Evolutionary conservation across 2,329 filamentous ascomycete species (phyloP), one percentile per base, ranked within the genome.

Genomic region (Alternaria conjuncta): DNA sequence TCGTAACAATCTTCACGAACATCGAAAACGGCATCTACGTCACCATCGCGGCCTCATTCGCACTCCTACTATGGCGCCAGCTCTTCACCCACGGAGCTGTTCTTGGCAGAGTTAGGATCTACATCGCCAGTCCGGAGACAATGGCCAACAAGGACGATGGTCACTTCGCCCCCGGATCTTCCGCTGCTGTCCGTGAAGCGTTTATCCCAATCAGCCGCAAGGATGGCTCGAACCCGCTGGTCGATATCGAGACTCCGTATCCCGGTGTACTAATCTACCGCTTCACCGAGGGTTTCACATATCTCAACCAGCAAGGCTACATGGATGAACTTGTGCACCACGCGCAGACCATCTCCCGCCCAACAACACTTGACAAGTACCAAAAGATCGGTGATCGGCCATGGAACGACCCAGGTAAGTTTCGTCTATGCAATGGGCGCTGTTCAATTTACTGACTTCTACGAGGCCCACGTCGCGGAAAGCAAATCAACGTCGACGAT

Each of bases 191-290:
- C 15, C 75, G 76, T n/a, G 76, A 78, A 26, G 73, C 73, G 4
- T 79, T 68, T 43, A 64, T 98, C 20, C 96, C 96, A 0, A 85
- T 97, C 62, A 89, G 92, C 72, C 93, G 96, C 77, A 85, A 86
- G n/a, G 95, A 98, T 77, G 95, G 95, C 28, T 94, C 93, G 2
- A 98, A 98, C 78, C 95, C 95, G 0, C 86, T 90, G 25, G 86
- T 98, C 50, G 86, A 91, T 11, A 84, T 97, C n/a, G 86, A 92
- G 65, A 88, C 88, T 58, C 94, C 96, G 1, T 93, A 96, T 73
- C 95, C 95, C 0, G 96, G 96, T 56, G 87, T 99, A 69, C 97
- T 98, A 81, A 97, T 98, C 75, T 98, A 97, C 83, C 90, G 95
- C 47, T 97, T 98, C 80, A 91, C 92, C 0, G 95, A 98, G 82